phyloP scores from a whole-genome alignment of 441 rosid genomes.

The Hura crepitans region DNA sequence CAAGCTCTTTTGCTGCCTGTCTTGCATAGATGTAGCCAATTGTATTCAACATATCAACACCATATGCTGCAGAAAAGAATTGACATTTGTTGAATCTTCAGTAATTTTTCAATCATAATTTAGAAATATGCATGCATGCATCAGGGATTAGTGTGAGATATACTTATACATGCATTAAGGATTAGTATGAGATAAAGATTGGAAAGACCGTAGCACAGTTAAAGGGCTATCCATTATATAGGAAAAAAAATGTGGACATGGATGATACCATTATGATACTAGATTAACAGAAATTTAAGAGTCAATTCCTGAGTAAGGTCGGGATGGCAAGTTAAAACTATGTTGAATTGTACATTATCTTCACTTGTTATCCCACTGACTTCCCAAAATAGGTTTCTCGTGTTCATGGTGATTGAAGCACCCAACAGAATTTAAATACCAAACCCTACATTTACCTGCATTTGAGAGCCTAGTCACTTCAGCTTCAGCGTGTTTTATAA shows the following conservation, averaged over 20 bases:
- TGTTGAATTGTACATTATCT: not conserved
- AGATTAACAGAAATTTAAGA: conserved; percentile 1
- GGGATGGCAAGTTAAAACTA: not conserved
- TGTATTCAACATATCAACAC: conserved; percentile 88
- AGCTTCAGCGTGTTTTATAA: conserved; percentile 59
- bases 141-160: not conserved
- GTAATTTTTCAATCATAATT: not conserved
- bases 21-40: conserved; percentile 89
- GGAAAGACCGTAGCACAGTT: not conserved
- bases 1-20: conserved; percentile 94
- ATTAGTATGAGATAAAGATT: not conserved
- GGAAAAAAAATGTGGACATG: not conserved
- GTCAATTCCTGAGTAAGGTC: not conserved
- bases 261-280: not conserved
- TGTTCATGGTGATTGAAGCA: not conserved
- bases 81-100: conserved; percentile 11
- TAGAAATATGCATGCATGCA: not conserved
- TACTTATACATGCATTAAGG: not conserved
- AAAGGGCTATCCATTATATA: not conserved
- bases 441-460: conserved; percentile 52
- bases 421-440: not conserved
- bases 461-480: conserved; percentile 77
- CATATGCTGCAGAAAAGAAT: conserved; percentile 66
- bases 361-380: not conserved
- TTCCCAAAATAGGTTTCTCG: not conserved